Conservation (phyloP, 169 alveolate genomes). For the Theileria annulata region DNA sequence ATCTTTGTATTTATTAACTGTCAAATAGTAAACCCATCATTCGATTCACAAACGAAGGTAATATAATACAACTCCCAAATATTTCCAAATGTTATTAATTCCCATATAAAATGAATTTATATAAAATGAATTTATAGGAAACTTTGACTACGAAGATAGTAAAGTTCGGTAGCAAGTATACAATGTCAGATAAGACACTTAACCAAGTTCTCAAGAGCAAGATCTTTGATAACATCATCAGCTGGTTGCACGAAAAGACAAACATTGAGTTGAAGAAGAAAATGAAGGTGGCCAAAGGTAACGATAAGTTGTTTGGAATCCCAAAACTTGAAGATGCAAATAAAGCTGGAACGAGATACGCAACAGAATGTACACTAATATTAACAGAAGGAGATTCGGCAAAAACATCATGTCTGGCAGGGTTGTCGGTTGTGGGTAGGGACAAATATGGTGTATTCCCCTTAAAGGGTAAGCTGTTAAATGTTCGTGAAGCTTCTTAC, state of each 20-base stretch:
- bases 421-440: constrained; percentile 98
- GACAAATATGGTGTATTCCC: constrained; percentile 99
- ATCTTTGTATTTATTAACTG: constrained; percentile 96
- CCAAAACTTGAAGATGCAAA: constrained; percentile 99
- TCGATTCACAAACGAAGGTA: constrained; percentile 96
- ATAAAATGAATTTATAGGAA: constrained; percentile 73
- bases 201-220: constrained; percentile 86
- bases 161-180: constrained; percentile 89
- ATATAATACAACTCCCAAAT: background rate
- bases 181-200: constrained; percentile 86
- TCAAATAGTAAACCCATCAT: constrained; percentile 97
- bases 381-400: constrained; percentile 99
- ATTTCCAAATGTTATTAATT: background rate
- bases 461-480: constrained; percentile 96
- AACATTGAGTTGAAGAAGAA: constrained; percentile 89
- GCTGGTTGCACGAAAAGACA: constrained; percentile 92
- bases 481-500: constrained; percentile 97
- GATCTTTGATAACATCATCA: constrained; percentile 87
- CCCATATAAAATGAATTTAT: constrained; percentile 23
- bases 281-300: constrained; percentile 80
- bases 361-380: constrained; percentile 95
- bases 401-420: constrained; percentile 97
- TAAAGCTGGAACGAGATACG: constrained; percentile 94
- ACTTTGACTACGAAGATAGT: constrained; percentile 91
- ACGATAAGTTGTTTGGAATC: constrained; percentile 76